Evolutionary conservation across 2,329 filamentous ascomycete genomes (phyloP), one percentile per base, ranked within the genome.

Genomic region (Fonsecaea erecta): DNA sequence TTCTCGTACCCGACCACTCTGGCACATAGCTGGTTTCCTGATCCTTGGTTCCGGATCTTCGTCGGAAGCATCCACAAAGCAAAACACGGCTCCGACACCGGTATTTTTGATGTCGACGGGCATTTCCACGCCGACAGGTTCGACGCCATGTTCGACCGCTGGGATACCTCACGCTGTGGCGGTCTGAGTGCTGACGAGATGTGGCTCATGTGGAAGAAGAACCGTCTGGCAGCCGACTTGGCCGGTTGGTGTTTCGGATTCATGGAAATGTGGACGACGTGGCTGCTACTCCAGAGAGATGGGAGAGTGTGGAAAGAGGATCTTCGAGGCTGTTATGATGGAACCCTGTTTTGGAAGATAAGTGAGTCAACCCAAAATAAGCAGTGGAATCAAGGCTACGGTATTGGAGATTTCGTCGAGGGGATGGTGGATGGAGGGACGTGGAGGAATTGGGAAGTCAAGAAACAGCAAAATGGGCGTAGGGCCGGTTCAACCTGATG

Each of bases 131-230:
- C 79, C 40, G 78, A 82, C 70, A 73, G 76, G 14, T 83, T 83
- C 63, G 81, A 83, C 71, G 79, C 82, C 48, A 74, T 83, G 40
- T 83, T 83, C 64, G 69, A 74, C 3, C 82, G 82, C 68, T 83
- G 81, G 69, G 77, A 79, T 60, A 40, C 73, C 46, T 65, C 73
- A 32, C n/a, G 75, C 64, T 72, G 78, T 69, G 75, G 78, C 12
- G 77, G 77, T 1, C 63, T 83, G 63, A 77, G 76, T 0, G 60
- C 78, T 1, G 70, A 73, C 37, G 80, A 82, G 68, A 63, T 82
- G 53, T 70, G 73, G 32, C 70, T 73, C 9, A 70, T 79, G 70
- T 74, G 78, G 68, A 77, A 76, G 62, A 80, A 78, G 6, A 78
- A 83, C 71, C 71, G 79, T n/a, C 71, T 77, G 63, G 67, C 73